Evolutionary conservation across 2,329 filamentous ascomycete species (phyloP).

Genomic region (Colletotrichum limetticola): DNA sequence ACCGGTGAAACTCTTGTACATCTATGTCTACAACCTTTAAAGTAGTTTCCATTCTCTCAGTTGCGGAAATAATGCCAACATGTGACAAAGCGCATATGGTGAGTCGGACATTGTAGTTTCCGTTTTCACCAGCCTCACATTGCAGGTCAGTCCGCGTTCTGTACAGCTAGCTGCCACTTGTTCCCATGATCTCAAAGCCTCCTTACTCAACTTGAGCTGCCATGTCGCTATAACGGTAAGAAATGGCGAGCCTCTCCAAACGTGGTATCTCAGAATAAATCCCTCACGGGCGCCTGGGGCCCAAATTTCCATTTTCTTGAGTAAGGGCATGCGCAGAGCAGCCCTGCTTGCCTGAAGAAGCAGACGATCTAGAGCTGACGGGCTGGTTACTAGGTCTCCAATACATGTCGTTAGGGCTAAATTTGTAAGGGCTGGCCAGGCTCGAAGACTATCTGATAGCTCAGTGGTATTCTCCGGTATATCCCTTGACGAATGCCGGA

Average conservation of each 20-base stretch:
- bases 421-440: background rate
- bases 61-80: background rate
- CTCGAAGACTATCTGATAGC: background rate
- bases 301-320: background rate
- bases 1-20: background rate
- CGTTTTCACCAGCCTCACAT: background rate
- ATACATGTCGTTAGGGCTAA: background rate
- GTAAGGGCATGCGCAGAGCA: background rate
- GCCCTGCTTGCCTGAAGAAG: background rate
- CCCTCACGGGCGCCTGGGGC: background rate
- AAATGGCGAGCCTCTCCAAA: background rate
- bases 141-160: background rate
- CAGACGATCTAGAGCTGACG: background rate
- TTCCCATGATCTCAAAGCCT: background rate
- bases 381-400: background rate
- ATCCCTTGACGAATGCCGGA: background rate
- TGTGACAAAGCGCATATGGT: background rate
- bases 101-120: background rate
- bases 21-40: background rate
- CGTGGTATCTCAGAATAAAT: background rate
- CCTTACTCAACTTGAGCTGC: background rate
- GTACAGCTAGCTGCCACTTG: background rate
- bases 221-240: constrained; percentile 5
- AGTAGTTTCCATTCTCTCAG: background rate
- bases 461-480: background rate